Evolutionary conservation across 495 filamentous ascomycete genomes (phyloP).

Genomic region (Talaromyces liani): DNA sequence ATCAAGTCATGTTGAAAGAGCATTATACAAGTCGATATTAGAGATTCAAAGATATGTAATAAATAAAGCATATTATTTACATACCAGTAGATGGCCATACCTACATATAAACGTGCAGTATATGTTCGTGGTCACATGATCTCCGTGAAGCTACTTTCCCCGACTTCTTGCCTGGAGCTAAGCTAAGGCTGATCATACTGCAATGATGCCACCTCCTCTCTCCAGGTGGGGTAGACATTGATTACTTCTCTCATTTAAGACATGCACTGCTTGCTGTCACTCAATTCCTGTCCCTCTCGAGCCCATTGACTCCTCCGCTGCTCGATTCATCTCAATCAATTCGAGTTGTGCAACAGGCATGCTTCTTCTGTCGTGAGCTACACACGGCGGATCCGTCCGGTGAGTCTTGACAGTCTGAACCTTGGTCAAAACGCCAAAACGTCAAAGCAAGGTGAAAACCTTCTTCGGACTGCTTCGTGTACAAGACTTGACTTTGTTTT

Average conservation of each 20-base stretch:
- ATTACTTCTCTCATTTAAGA: background rate
- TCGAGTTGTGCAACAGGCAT: slow-evolving; percentile 5
- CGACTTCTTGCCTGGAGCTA: background rate
- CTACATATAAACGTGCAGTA: too few species aligned
- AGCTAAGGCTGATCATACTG: background rate
- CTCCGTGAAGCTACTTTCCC: background rate
- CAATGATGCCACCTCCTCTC: background rate
- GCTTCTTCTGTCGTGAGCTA: slow-evolving; percentile 5
- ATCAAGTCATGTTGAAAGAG: background rate
- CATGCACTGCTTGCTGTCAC: background rate
- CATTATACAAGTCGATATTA: background rate
- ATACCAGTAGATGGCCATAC: too few species aligned
- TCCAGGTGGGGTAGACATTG: background rate
- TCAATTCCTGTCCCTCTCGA: background rate
- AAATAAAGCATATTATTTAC: too few species aligned
- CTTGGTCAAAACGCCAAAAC: background rate
- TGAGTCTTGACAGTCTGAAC: background rate
- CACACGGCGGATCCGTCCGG: slow-evolving; percentile 6
- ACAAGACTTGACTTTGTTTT: background rate
- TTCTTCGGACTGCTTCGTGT: background rate
- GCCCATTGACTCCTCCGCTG: background rate
- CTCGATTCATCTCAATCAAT: background rate
- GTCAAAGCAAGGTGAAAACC: background rate
- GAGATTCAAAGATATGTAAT: background rate
- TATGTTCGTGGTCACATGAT: background rate